These are phyloP conservation scores for Platanthera zijinensis DNA, from an alignment of 106 monocot genomes.

Conservation along the genomic window DNA sequence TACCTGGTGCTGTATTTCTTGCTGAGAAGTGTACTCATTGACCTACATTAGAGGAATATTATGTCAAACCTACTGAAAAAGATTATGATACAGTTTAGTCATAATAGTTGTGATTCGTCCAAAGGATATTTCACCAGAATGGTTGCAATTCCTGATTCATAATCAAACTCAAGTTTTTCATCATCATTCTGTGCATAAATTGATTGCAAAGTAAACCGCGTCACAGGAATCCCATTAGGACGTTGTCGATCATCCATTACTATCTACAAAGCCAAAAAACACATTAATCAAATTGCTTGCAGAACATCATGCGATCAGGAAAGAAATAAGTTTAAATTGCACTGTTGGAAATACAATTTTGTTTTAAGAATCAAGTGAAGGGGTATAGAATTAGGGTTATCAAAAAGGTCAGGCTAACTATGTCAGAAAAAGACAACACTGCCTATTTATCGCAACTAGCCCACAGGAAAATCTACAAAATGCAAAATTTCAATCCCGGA, in stretches of 20 bases:
- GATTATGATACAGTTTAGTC: not conserved
- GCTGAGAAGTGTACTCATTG: slow-evolving; percentile 80
- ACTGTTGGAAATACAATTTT: not conserved
- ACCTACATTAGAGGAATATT: slow-evolving; percentile 33
- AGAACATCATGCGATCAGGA: not conserved
- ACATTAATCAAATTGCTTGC: not conserved
- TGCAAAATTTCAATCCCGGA: no score
- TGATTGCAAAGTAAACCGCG: slow-evolving; percentile 78
- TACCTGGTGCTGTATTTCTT: slow-evolving; percentile 87
- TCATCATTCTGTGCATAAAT: slow-evolving; percentile 92
- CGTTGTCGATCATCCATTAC: slow-evolving; percentile 96
- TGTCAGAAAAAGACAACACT: no score
- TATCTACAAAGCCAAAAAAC: slow-evolving; percentile 36
- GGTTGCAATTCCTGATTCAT: slow-evolving; percentile 85
- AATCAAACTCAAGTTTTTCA: slow-evolving; percentile 96
- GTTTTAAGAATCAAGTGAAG: not conserved
- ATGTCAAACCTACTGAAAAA: slow-evolving; percentile 6
- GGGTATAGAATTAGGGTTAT: not conserved
- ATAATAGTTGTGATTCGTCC: not conserved
- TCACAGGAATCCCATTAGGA: slow-evolving; percentile 94
- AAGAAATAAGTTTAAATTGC: not conserved
- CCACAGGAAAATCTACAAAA: no score
- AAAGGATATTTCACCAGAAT: slow-evolving; percentile 46
- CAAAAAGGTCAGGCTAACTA: not conserved
- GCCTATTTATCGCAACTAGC: no score